Percentiles rank a stretch among this genome's conserved stretches.
Evolutionary conservation across 805 yeast genomes (phyloP).

Genomic region (Kodamaea jinghongensis): DNA sequence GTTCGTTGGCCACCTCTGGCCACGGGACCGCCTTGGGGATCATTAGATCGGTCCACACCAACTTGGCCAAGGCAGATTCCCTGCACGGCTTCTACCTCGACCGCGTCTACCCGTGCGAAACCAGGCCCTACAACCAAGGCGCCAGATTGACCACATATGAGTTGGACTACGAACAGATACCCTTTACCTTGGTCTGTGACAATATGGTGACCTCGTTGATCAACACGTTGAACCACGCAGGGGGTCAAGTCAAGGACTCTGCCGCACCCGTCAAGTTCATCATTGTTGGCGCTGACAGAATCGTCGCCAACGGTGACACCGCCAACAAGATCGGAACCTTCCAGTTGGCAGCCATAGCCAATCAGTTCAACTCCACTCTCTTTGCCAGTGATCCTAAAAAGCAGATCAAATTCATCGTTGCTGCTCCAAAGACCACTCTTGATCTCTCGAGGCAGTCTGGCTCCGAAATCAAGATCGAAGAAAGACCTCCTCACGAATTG

Average conservation of each 20-base stretch:
- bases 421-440: conserved; percentile 92
- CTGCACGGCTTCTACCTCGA: conserved; percentile 48
- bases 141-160: conserved; percentile 91
- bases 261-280: conserved; percentile 77
- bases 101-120: conserved; percentile 84
- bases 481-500: conserved; percentile 78
- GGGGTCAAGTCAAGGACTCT: conserved; percentile 21
- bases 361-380: conserved; percentile 34
- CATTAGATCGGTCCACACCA: conserved; percentile 64
- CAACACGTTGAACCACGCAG: conserved; percentile 36
- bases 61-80: conserved; percentile 29
- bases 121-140: conserved; percentile 97
- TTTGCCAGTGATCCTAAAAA: conserved; percentile 10
- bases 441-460: conserved; percentile 69
- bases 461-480: conserved; percentile 77
- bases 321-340: conserved; percentile 96
- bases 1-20: conserved; percentile 95
- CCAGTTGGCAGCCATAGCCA: conserved; percentile 76
- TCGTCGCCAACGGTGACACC: conserved; percentile 89
- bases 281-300: conserved; percentile 94
- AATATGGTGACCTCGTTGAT: conserved; percentile 85
- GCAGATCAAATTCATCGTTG: conserved; percentile 80
- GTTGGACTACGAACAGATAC: conserved; percentile 78
- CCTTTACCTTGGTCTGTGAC: conserved; percentile 86
- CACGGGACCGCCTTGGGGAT: conserved; percentile 97